These are phyloP conservation scores for Talaromyces islandicus DNA, from an alignment of 2,329 filamentous ascomycete genomes.

Conservation along the genomic window DNA sequence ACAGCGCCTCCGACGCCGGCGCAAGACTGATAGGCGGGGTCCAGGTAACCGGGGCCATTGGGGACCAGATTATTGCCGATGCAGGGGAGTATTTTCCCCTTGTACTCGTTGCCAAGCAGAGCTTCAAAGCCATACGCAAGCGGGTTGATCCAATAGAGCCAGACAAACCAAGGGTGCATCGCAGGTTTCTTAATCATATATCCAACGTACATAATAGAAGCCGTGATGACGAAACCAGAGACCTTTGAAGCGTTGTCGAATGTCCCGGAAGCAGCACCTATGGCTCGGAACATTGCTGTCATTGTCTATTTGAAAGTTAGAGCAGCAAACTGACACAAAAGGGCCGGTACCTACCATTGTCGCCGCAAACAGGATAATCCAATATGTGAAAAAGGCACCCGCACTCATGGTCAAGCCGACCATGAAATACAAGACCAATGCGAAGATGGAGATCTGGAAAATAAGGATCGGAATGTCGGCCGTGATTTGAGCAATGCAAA, in stretches of 20 bases:
- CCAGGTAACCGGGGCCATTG: conserved; percentile 22
- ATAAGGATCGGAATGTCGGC: conserved; percentile 51
- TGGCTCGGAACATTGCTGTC: conserved; percentile 53
- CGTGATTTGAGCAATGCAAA: conserved; percentile 39
- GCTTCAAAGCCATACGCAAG: conserved; percentile 35
- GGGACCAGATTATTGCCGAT: conserved; percentile 29
- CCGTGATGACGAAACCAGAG: conserved; percentile 33
- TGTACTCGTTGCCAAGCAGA: conserved; percentile 32
- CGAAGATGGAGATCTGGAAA: conserved; percentile 55
- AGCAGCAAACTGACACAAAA: neutral
- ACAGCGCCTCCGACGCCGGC: conserved; percentile 53
- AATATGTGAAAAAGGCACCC: conserved; percentile 57
- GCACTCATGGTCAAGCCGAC: conserved; percentile 49
- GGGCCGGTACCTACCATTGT: conserved; percentile 42
- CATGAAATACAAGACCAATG: conserved; percentile 60
- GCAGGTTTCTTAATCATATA: conserved; percentile 41
- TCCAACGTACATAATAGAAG: conserved; percentile 35
- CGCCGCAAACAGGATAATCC: conserved; percentile 46
- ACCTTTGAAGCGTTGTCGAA: conserved; percentile 57
- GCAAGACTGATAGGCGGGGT: conserved; percentile 36
- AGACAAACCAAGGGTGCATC: conserved; percentile 51
- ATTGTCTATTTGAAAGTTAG: conserved; percentile 36
- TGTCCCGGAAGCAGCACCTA: conserved; percentile 51
- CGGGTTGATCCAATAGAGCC: conserved; percentile 37
- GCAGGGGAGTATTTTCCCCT: conserved; percentile 29